Evolutionary conservation across 768 basidiomycete species (phyloP).

Genomic region (Boletus pseudopeckii): DNA sequence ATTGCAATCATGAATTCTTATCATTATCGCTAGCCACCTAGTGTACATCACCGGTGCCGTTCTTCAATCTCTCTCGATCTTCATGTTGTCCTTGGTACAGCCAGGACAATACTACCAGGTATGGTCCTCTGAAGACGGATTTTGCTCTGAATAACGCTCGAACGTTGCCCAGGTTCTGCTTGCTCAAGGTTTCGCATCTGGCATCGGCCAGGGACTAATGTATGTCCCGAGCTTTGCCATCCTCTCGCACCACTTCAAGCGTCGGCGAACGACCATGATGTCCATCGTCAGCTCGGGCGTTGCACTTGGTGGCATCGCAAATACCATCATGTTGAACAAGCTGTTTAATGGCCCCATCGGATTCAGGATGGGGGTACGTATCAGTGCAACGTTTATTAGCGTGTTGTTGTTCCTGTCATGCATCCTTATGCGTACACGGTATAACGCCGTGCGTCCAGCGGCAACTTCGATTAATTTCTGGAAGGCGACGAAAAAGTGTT

Average conservation of each 20-base stretch:
- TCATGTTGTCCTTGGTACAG: conserved; percentile 37
- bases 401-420: conserved; percentile 38
- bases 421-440: conserved; percentile 36
- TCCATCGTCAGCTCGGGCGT: conserved; percentile 46
- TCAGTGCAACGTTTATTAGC: conserved; percentile 39
- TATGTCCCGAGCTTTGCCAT: conserved; percentile 44
- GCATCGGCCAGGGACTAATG: conserved; percentile 42
- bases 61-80: conserved; percentile 30
- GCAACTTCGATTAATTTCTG: conserved; percentile 7
- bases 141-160: background rate
- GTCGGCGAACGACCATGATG: conserved; percentile 40
- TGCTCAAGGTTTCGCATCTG: conserved; percentile 42
- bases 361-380: conserved; percentile 38
- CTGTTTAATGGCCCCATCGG: conserved; percentile 41
- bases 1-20: background rate
- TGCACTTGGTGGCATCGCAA: conserved; percentile 51
- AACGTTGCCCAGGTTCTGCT: conserved; percentile 35
- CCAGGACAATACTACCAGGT: conserved; percentile 38
- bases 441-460: background rate
- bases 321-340: conserved; percentile 61
- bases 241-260: conserved; percentile 44
- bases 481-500: conserved; percentile 21
- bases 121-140: background rate
- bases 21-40: conserved; percentile 4
- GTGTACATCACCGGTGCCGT: conserved; percentile 25